A percentile compares a stretch with the other conserved stretches of the same genome.
These are phyloP conservation scores for Cantharellus cinnabarinus DNA, from an alignment of 768 basidiomycete species.

Conservation along the genomic window DNA sequence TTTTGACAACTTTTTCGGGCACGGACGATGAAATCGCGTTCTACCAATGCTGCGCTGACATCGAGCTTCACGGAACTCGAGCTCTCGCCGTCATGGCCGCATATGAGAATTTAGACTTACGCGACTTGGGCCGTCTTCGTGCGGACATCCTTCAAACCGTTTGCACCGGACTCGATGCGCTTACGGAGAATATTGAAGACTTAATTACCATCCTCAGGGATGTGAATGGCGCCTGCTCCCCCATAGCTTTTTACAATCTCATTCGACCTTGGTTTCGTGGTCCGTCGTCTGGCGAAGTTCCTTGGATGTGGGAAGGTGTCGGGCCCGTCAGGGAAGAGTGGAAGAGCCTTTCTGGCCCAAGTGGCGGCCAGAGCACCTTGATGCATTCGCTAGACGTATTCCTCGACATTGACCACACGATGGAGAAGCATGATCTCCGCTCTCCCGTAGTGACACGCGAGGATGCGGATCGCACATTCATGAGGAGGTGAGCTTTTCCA, in stretches of 20 bases:
- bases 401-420: slow-evolving; percentile 37
- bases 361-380: slow-evolving; percentile 82
- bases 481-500: not conserved
- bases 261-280: slow-evolving; percentile 89
- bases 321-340: not conserved
- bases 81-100: slow-evolving; percentile 27
- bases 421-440: not conserved
- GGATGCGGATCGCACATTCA: not conserved
- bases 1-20: slow-evolving; percentile 36
- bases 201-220: slow-evolving; percentile 38
- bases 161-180: slow-evolving; percentile 37
- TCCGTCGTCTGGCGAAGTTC: slow-evolving; percentile 18
- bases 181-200: slow-evolving; percentile 43
- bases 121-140: slow-evolving; percentile 16
- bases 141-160: slow-evolving; percentile 42
- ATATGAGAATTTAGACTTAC: slow-evolving; percentile 3
- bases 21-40: slow-evolving; percentile 70
- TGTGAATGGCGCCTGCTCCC: slow-evolving; percentile 51
- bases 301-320: slow-evolving; percentile 9
- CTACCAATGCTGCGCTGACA: slow-evolving; percentile 65
- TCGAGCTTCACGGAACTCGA: slow-evolving; percentile 73
- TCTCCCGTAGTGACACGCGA: not conserved
- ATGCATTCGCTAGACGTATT: slow-evolving; percentile 66
- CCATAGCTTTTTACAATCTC: slow-evolving; percentile 66
- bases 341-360: slow-evolving; percentile 36